A percentile compares a stretch with the other conserved stretches of the same genome.
Evolutionary conservation across 2,329 filamentous ascomycete species (phyloP).

Genomic region (Blastomyces gilchristii): DNA sequence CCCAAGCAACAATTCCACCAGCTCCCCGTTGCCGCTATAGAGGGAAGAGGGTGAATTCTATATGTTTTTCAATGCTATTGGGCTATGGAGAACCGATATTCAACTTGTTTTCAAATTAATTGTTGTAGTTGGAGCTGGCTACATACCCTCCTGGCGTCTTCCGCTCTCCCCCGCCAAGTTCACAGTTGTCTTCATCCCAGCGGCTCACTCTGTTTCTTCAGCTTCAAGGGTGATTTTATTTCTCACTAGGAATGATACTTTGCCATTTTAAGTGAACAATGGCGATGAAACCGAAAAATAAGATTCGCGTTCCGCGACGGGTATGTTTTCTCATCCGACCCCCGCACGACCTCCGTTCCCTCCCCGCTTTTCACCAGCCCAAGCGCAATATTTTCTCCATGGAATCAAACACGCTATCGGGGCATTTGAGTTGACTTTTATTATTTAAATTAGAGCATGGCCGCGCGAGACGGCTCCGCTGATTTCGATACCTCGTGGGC

Average conservation of each 20-base stretch:
- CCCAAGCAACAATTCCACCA: not conserved
- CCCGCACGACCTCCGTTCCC: conserved; percentile 5
- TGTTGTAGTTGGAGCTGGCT: not conserved
- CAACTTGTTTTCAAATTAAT: not conserved
- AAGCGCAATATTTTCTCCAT: not conserved
- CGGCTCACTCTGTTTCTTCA: not conserved
- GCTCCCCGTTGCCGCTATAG: not conserved
- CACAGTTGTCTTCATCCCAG: not conserved
- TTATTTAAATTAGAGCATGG: conserved; percentile 41
- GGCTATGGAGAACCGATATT: not conserved
- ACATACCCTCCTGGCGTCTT: not conserved
- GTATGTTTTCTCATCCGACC: conserved; percentile 39
- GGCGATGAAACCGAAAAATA: conserved; percentile 47
- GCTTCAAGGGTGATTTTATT: not conserved
- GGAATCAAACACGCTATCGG: not conserved
- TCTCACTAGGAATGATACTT: not conserved
- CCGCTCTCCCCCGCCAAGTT: not conserved
- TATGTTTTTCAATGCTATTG: not conserved
- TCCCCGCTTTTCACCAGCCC: not conserved
- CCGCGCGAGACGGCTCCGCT: conserved; percentile 47
- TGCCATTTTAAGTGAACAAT: conserved; percentile 2
- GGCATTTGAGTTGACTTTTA: not conserved
- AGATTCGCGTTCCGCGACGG: conserved; percentile 57
- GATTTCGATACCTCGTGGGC: conserved; percentile 84
- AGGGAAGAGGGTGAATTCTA: not conserved